Conservation (phyloP, 2,329 filamentous ascomycete species). For the Camptophora hylomeconis region DNA sequence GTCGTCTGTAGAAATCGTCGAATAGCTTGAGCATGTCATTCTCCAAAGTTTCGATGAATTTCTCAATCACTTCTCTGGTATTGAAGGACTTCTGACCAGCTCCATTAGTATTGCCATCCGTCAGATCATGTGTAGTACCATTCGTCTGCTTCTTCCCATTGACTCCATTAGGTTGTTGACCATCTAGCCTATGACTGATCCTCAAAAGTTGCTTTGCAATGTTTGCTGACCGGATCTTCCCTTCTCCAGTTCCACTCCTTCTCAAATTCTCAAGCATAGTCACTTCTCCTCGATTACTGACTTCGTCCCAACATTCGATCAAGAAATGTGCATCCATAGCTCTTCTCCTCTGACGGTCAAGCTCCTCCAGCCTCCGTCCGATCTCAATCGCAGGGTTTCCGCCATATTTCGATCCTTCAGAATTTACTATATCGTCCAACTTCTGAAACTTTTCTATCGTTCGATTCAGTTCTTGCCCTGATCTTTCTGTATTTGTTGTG, state of each 20-base stretch:
- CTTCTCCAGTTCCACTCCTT: conserved; percentile 70
- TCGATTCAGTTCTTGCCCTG: conserved; percentile 80
- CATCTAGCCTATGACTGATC: conserved; percentile 85
- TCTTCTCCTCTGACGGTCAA: conserved; percentile 80
- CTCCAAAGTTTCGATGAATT: conserved; percentile 89
- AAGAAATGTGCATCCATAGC: conserved; percentile 90
- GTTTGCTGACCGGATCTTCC: conserved; percentile 85
- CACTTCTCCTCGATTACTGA: conserved; percentile 78
- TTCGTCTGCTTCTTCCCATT: conserved; percentile 24
- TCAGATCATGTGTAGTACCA: conserved; percentile 38
- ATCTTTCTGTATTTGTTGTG: conserved; percentile 74
- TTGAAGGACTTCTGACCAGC: conserved; percentile 35
- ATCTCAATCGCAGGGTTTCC: conserved; percentile 91
- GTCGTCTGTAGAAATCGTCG: conserved; percentile 87
- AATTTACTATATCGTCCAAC: conserved; percentile 69
- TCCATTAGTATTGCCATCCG: too few species aligned
- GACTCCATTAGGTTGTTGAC: conserved; percentile 55
- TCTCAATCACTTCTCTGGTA: conserved; percentile 83
- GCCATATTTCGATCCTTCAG: conserved; percentile 31
- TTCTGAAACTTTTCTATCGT: conserved; percentile 86
- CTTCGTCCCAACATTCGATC: conserved; percentile 93
- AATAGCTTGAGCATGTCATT: conserved; percentile 93
- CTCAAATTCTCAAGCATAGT: conserved; percentile 80
- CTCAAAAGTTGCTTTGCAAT: conserved; percentile 87
- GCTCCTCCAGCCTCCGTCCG: conserved; percentile 81